Base-by-base conservation (phyloP, 1,139 yeast species). In the Pichia sp. region DNA sequence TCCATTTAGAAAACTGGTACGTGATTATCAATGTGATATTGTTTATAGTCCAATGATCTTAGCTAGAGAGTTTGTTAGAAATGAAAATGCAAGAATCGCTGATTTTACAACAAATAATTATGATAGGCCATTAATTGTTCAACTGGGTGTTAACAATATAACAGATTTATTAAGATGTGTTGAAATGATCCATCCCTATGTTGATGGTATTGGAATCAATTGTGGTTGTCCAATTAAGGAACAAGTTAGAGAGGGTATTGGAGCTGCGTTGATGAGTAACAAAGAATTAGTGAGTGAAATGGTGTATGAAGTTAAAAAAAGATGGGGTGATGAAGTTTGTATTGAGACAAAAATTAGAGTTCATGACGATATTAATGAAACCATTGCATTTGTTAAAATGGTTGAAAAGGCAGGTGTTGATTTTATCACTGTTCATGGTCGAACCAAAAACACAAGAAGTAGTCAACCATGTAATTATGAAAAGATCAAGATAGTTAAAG, bases 181-280 rank as follows among this genome's bases (percentile, higher is more conserved):
- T 3, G 88, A 83, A 48, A 81, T 92, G 89, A 80, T 90, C n/a
- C 78, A 78, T 53, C 96, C 96, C 0, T 87, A 79, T 61, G 92
- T 88, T 40, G 97, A 92, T 66, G 98, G 95, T 1, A 82, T 92
- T 30, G 97, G 98, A 0, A 73, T 92, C 49, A 94, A 92, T 69
- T 92, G 98, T 68, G 98, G 98, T 0, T 92, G 98, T 67, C 98
- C 98, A 1, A 89, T 92, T 45, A 85, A 83, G 55, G 97, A 92
- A 56, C 98, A 92, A 64, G 87, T 87, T 7, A 75, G 96, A 42
- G 97, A 89, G 64, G 98, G 98, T 18, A 89, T 92, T 25, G 98
- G 98, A 5, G 97, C 97, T 1, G 97, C 97, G 0, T 72, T 92
- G 48, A 90, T 92, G 89, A 71, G 81, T 27, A 82, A 86, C 54